Base-by-base conservation (phyloP, 208 protist species). In the Trypanosoma cruzi region DNA sequence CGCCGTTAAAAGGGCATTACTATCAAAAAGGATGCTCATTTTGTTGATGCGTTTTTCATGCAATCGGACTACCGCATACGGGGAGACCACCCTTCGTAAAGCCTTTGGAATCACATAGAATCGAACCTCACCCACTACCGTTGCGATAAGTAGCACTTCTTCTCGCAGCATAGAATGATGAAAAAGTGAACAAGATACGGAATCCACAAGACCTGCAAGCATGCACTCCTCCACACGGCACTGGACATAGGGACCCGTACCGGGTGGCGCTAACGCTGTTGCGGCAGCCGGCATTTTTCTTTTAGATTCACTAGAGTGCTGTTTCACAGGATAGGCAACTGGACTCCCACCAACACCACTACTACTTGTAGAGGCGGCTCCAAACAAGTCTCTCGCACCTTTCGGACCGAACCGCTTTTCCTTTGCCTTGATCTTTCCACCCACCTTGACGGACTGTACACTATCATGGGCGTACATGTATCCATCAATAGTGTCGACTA, bases 81-180 rank as follows among this genome's bases (percentile, higher is more conserved):
- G 75, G n/a, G 48, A 44, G 13, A 92, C 62, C n/a, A 92, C 82
- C 44, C 67, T 65, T 16, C 66, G 67, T 49, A 46, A 22, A n/a
- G 22, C 56, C 31, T 61, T 76, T 4, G 80, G 78, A 36, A 92
- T 63, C 32, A 69, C 66, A 32, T 87, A 92, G 59, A 92, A 75
- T 60, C 82, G 80, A 6, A 91, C 81, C 44, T 86, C 77, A n/a
- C 90, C 90, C 3, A 52, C 64, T 34, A 56, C 71, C 7, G 85
- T 92, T 28, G 73, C 86, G n/a, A 95, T 68, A 50, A 95, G 71
- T 42, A 95, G 29, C 56, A 85, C 72, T 16, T 95, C 90, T 53
- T 95, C 86, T 14, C 85, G 75, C 3, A 89, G 56, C 6, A 59
- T 62, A 0, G 86, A 82, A 67, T 82, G 79, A 60, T 85, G 72